Evolutionary conservation across 345 rosid genomes (phyloP).

Genomic region (Xanthoceras sorbifolium): DNA sequence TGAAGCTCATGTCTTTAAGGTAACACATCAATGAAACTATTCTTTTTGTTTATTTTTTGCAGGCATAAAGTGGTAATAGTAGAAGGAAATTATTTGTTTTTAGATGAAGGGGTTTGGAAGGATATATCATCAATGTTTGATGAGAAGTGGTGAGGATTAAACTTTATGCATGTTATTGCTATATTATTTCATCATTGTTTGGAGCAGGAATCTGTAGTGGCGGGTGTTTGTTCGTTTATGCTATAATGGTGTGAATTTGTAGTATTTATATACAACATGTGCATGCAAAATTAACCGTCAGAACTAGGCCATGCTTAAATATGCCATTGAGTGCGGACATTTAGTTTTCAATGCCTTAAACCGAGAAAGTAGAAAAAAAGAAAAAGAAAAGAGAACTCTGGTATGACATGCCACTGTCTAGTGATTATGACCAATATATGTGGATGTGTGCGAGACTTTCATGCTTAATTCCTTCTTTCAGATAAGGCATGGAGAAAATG

Average conservation of each 20-base stretch:
- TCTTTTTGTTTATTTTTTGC: constrained; percentile 35
- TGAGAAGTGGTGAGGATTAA: constrained; percentile 76
- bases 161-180: constrained; percentile 5
- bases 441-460: background rate
- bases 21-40: constrained; percentile 2
- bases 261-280: background rate
- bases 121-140: constrained; percentile 72
- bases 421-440: background rate
- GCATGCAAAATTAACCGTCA: background rate
- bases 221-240: background rate
- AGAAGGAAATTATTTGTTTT: constrained; percentile 81
- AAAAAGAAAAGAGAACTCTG: background rate
- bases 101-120: constrained; percentile 75
- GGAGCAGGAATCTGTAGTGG: constrained; percentile 12
- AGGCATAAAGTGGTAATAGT: constrained; percentile 89
- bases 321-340: background rate
- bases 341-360: background rate
- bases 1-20: background rate
- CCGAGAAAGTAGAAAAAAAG: background rate
- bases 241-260: background rate
- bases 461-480: background rate
- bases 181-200: background rate
- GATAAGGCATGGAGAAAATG: background rate
- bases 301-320: background rate
- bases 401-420: background rate